Percentiles rank a stretch among this genome's conserved stretches.
Conservation (phyloP, 257 asterid genomes). For the Capsicum baccatum region DNA sequence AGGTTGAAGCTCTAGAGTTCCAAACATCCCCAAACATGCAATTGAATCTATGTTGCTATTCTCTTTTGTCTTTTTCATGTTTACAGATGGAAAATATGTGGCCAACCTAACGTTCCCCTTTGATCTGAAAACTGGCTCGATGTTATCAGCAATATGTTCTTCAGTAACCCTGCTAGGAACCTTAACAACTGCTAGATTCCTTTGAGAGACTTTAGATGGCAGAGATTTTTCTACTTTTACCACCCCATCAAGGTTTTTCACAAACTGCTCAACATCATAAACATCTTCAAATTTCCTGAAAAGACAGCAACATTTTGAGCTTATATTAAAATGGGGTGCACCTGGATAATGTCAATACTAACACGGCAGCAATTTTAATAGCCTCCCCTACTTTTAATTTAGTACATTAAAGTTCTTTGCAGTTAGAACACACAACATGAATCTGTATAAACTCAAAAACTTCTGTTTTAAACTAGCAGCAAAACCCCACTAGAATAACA, state of each 20-base stretch:
- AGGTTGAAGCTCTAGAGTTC: slow-evolving; percentile 71
- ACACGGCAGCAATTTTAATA: too few relatives aligned
- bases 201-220: slow-evolving; percentile 60
- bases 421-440: neutral
- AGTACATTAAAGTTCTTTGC: neutral
- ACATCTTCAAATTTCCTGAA: slow-evolving; percentile 75
- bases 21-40: slow-evolving; percentile 96
- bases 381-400: neutral
- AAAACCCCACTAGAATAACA: neutral
- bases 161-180: slow-evolving; percentile 87
- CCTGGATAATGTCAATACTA: neutral
- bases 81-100: slow-evolving; percentile 85
- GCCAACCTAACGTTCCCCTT: slow-evolving; percentile 85
- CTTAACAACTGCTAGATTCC: slow-evolving; percentile 75
- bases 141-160: slow-evolving; percentile 65
- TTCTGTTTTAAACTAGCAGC: neutral
- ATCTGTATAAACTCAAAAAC: neutral
- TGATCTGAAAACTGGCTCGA: slow-evolving; percentile 69
- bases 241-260: slow-evolving; percentile 71
- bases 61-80: slow-evolving; percentile 79
- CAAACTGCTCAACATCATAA: slow-evolving; percentile 66
- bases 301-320: slow-evolving; percentile 29
- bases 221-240: slow-evolving; percentile 71
- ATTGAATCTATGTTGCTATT: slow-evolving; percentile 58
- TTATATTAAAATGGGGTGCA: neutral